Evolutionary conservation across 768 basidiomycete species (phyloP).

Genomic region (Nevesoporus exiguus): DNA sequence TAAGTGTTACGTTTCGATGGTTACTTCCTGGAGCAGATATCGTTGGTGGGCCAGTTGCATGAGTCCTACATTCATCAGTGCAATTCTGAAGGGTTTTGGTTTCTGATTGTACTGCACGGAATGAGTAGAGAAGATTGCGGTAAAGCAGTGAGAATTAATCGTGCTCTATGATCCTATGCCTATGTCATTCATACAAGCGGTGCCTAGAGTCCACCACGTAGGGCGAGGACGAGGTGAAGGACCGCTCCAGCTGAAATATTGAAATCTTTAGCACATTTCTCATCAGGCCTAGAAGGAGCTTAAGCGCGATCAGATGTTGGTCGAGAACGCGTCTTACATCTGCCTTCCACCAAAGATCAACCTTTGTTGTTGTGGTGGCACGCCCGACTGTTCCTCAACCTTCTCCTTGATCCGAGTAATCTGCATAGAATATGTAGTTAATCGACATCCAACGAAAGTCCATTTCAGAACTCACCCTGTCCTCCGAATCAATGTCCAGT

Average conservation of each 20-base stretch:
- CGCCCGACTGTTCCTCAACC: conserved; percentile 97
- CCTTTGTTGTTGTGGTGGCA: conserved; percentile 93
- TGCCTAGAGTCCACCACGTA: conserved; percentile 77
- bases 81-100: neutral
- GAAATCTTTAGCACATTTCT: conserved; percentile 83
- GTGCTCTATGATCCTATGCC: conserved; percentile 28
- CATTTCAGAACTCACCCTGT: conserved; percentile 53
- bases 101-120: neutral
- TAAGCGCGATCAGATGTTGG: neutral
- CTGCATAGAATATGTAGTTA: conserved; percentile 39
- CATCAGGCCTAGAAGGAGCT: conserved; percentile 66
- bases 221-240: conserved; percentile 91
- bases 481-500: conserved; percentile 88
- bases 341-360: conserved; percentile 91
- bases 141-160: conserved; percentile 24
- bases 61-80: conserved; percentile 11
- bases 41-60: conserved; percentile 50
- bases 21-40: conserved; percentile 80
- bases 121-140: neutral
- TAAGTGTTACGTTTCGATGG: conserved; percentile 89
- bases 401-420: conserved; percentile 94
- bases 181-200: conserved; percentile 16
- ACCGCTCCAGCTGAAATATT: conserved; percentile 83
- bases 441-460: neutral
- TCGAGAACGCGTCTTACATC: conserved; percentile 55